phyloP scores from a whole-genome alignment of 306 rosid genomes.

The Castanea crenata region DNA sequence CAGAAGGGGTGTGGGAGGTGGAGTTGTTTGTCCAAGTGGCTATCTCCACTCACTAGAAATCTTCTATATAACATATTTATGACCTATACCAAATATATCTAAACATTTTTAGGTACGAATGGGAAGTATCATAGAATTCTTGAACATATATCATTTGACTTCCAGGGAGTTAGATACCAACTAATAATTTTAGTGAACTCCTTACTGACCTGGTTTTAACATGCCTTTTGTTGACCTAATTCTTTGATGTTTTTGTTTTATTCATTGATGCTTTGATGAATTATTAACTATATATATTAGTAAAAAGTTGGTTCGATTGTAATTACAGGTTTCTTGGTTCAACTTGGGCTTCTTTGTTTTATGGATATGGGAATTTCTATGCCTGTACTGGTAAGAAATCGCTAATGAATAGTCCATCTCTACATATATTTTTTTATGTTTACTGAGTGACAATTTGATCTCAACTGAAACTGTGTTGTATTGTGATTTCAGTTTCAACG shows the following conservation, averaged over 20 bases:
- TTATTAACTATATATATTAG: not conserved
- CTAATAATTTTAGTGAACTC: not conserved
- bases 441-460: conserved; percentile 13
- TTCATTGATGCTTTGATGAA: not conserved
- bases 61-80: not conserved
- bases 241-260: not conserved
- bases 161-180: not conserved
- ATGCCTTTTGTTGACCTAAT: not conserved
- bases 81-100: not conserved
- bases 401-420: conserved; percentile 17
- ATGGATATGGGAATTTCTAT: conserved; percentile 89
- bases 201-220: not conserved
- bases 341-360: conserved; percentile 75
- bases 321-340: conserved; percentile 79
- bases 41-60: not conserved
- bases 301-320: conserved; percentile 4
- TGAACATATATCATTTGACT: not conserved
- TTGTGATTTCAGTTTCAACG: conserved; percentile 52
- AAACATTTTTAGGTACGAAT: not conserved
- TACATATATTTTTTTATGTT: not conserved
- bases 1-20: not conserved
- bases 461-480: conserved; percentile 14
- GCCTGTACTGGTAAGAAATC: conserved; percentile 65
- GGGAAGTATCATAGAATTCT: not conserved
- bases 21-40: not conserved